A percentile compares a stretch with the other conserved stretches of the same genome.
Evolutionary conservation across 2,329 filamentous ascomycete species (phyloP).

Genomic region (Aureobasidium sp.): DNA sequence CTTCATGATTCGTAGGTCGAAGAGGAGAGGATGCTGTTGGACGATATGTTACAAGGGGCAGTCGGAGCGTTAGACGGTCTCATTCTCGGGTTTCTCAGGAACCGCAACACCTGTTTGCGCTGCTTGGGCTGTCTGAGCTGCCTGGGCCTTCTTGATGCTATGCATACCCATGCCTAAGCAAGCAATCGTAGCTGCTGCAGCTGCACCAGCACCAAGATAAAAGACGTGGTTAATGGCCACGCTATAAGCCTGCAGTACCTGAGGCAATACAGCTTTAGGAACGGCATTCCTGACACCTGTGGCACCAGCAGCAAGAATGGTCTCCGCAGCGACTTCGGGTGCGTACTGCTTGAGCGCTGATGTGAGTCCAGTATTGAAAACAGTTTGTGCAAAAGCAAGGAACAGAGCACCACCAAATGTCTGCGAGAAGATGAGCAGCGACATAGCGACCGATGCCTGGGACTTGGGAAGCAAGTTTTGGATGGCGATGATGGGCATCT

Average conservation of each 20-base stretch:
- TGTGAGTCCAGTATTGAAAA: slow-evolving; percentile 22
- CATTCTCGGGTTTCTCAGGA: not conserved
- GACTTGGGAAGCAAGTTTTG: slow-evolving; percentile 21
- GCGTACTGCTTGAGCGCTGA: not conserved
- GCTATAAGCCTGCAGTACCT: slow-evolving; percentile 59
- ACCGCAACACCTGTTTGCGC: not conserved
- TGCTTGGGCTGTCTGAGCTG: too few species aligned
- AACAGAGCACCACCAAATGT: slow-evolving; percentile 28
- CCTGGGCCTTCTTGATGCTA: slow-evolving; percentile 4
- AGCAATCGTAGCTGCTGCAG: not conserved
- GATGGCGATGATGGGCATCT: slow-evolving; percentile 48
- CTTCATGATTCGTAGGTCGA: not conserved
- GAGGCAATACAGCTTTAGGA: slow-evolving; percentile 40
- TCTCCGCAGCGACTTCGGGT: slow-evolving; percentile 35
- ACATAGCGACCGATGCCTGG: slow-evolving; percentile 26
- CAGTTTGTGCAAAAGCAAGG: slow-evolving; percentile 25
- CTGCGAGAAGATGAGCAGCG: slow-evolving; percentile 27
- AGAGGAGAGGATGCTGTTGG: not conserved
- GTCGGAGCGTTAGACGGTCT: not conserved
- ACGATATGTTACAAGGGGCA: not conserved
- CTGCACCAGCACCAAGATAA: not conserved
- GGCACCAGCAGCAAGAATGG: slow-evolving; percentile 43
- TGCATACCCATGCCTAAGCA: slow-evolving; percentile 8
- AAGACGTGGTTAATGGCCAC: slow-evolving; percentile 40
- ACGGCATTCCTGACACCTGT: slow-evolving; percentile 55